These are phyloP conservation scores for Pleurotus djamor DNA, from an alignment of 768 basidiomycete genomes.

Conservation along the genomic window DNA sequence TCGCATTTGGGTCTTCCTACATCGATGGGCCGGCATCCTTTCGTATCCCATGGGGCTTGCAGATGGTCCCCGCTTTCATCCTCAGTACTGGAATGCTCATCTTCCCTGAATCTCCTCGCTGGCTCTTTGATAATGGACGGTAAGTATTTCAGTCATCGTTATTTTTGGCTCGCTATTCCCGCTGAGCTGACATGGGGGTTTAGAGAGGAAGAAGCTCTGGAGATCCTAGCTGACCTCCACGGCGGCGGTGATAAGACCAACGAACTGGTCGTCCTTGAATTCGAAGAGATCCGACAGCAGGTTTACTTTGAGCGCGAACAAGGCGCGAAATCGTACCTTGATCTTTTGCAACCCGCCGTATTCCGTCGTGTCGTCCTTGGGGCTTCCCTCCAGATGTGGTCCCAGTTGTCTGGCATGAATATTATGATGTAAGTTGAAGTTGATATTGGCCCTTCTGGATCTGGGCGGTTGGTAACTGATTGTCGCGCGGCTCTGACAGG, in stretches of 20 bases:
- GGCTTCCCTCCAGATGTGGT: conserved; percentile 76
- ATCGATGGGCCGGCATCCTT: conserved; percentile 71
- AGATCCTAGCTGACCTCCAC: conserved; percentile 75
- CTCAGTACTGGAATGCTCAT: conserved; percentile 63
- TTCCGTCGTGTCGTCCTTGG: conserved; percentile 72
- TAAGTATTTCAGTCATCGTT: conserved; percentile 16
- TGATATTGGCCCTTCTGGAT: not conserved
- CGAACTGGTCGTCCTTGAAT: conserved; percentile 68
- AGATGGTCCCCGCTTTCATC: conserved; percentile 75
- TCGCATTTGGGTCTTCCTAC: conserved; percentile 74
- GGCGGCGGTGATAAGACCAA: conserved; percentile 56
- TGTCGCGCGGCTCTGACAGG: conserved; percentile 24
- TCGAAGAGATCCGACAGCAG: conserved; percentile 61
- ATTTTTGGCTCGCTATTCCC: not conserved
- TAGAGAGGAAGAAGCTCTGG: conserved; percentile 61
- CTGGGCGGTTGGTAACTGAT: not conserved
- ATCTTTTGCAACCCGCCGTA: conserved; percentile 65
- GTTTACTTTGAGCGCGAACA: conserved; percentile 59
- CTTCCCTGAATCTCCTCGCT: conserved; percentile 75
- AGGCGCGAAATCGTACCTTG: conserved; percentile 69
- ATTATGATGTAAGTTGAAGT: conserved; percentile 65
- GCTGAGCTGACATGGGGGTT: not conserved
- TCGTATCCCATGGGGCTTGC: conserved; percentile 79
- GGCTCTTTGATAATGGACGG: conserved; percentile 63
- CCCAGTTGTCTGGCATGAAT: conserved; percentile 75